phyloP scores from a whole-genome alignment of 1,284 basidiomycete species.

The Tetrapyrgos nigripes region DNA sequence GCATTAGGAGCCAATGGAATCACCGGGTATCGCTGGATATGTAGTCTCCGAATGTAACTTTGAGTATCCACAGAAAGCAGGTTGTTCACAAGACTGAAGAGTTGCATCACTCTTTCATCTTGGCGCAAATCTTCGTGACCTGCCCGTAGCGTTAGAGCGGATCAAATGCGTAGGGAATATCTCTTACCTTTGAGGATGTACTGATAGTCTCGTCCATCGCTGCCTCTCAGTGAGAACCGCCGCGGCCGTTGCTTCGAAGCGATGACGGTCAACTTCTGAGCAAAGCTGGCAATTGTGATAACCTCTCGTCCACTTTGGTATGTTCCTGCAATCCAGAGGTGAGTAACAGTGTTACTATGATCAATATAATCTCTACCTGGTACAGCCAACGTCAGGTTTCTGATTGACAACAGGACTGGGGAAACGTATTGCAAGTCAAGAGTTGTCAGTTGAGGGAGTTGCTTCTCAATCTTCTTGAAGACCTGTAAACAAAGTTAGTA shows the following conservation, averaged over 20 bases:
- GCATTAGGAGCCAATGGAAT: conserved; percentile 97
- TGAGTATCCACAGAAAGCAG: conserved; percentile 92
- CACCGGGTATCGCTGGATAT: conserved; percentile 93
- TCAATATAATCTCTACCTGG: conserved; percentile 77
- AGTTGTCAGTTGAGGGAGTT: conserved; percentile 88
- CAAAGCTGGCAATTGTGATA: conserved; percentile 85
- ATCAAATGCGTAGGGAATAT: neutral
- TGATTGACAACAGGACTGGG: conserved; percentile 88
- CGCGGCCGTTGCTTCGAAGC: conserved; percentile 98
- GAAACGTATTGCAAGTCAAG: conserved; percentile 98
- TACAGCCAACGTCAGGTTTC: conserved; percentile 93
- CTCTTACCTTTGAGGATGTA: conserved; percentile 89
- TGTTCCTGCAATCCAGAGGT: conserved; percentile 67
- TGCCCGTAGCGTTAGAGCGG: conserved; percentile 32
- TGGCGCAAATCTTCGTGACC: conserved; percentile 99
- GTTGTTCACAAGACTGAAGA: conserved; percentile 97
- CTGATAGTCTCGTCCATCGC: conserved; percentile 94
- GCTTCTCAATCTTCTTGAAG: conserved; percentile 97
- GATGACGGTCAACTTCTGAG: conserved; percentile 90
- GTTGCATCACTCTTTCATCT: conserved; percentile 99
- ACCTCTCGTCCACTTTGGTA: conserved; percentile 92
- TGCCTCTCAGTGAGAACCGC: conserved; percentile 87
- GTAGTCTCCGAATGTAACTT: conserved; percentile 95
- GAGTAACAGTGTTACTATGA: conserved; percentile 23
- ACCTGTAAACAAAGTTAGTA: conserved; percentile 56